A percentile compares a stretch with the other conserved stretches of the same genome.
These are phyloP conservation scores for Scedosporium minutisporum DNA, from an alignment of 2,329 filamentous ascomycete species.

Conservation along the genomic window DNA sequence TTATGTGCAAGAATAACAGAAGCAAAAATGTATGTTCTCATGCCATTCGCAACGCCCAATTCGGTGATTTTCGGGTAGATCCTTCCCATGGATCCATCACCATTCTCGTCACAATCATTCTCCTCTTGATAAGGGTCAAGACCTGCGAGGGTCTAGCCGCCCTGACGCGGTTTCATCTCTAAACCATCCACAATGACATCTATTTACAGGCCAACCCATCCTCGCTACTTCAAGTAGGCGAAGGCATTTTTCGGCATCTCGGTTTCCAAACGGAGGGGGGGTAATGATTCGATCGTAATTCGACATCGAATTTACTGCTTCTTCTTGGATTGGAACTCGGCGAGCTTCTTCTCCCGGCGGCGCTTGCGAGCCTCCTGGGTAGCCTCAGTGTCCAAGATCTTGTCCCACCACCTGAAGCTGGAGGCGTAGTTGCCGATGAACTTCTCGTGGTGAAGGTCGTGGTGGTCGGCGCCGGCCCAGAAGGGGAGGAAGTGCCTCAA, in stretches of 20 bases:
- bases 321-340: conserved; percentile 57
- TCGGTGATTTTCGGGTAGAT: neutral
- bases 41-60: conserved; percentile 4
- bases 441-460: conserved; percentile 94
- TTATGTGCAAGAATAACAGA: conserved; percentile 2
- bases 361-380: conserved; percentile 77
- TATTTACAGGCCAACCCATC: neutral
- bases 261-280: neutral
- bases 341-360: conserved; percentile 69
- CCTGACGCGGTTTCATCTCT: neutral
- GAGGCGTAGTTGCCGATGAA: conserved; percentile 98
- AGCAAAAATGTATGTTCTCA: neutral
- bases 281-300: neutral
- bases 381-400: conserved; percentile 83
- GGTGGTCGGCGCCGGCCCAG: conserved; percentile 95
- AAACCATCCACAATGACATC: neutral
- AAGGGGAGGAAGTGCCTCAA: conserved; percentile 92
- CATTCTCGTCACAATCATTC: neutral
- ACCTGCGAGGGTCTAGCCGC: neutral
- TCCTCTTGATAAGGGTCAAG: neutral
- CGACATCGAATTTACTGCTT: conserved; percentile 38
- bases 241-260: neutral
- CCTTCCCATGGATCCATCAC: neutral
- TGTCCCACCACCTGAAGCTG: conserved; percentile 99
- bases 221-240: neutral